Base-by-base conservation (phyloP, 1,284 basidiomycete genomes). In the Cryptococcus amylolentus region DNA sequence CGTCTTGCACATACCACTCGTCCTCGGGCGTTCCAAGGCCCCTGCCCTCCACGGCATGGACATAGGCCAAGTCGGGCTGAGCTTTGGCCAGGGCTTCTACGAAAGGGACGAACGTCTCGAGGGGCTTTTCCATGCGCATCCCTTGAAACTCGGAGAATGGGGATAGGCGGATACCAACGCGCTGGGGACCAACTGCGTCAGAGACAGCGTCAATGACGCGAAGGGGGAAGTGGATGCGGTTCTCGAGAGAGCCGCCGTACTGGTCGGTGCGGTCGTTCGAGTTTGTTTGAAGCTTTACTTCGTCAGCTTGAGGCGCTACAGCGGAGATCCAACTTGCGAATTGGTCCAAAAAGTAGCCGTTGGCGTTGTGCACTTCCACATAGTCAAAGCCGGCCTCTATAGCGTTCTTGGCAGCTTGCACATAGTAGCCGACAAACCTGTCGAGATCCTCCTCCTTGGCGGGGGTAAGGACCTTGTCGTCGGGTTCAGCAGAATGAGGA, bases 301-400 rank as follows among this genome's bases (percentile, higher is more conserved):
- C 6, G 10, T 35, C 31, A 35, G 31, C 31, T 35, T 10, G 31
- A 8, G 31, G 6, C 3, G 9, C 13, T 18, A 84, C 70, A n/a
- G 5, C 37, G 23, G 38, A 40, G 43, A 20, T 7, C 4, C 27
- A 14, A 47, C 57, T 58, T 31, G 55, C 57, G 77, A 85, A 86
- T 66, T 86, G 84, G 61, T 82, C 75, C 54, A 84, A 57, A 28
- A 55, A 47, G 20, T 57, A 57, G 20, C 56, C 56, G 67, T 91
- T 88, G 7, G 76, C 78, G 28, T 65, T 63, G 57, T 79, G 79
- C 39, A 80, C 63, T 76, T 87, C 84, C 27, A 86, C 81, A 26
- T 84, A 84, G 63, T 87, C 85, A 63, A 86, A 86, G 0, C 84
- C 85, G 27, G 84, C 84, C 63, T 80, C 77, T 49, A 83, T 80